Base-by-base conservation (phyloP, 2,329 filamentous ascomycete species). In the Talaromyces sp. region DNA sequence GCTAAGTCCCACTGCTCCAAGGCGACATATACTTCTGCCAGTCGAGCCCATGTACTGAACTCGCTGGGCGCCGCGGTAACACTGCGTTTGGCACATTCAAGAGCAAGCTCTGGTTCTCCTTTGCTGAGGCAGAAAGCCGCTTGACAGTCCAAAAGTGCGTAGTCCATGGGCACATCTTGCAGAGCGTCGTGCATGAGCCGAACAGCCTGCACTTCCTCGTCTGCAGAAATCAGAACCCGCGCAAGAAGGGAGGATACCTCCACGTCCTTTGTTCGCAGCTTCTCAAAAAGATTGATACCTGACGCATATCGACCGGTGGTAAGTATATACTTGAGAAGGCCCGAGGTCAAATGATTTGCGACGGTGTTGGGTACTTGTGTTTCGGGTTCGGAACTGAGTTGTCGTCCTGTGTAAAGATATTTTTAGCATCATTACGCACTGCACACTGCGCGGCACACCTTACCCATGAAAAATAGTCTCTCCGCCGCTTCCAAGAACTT, bases 1-100 rank as follows among this genome's bases (percentile, higher is more conserved):
- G 94, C 94, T 65, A 97, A 85, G 69, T 97, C 94, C 91, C 94
- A 99, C 70, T 96, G 90, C 71, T 99, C 94, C 75, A 96, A 84
- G 52, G 88, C 84, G 57, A 97, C 89, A 66, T 99, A 99, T 33
- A 97, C 89, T 70, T 97, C 91, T 2, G 92, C 92, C 62, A 99
- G 76, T 58, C 92, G 83, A 58, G 94, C 93, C 94, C 94, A 99
- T 0, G 94, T 97, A 56, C 90, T 89, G 69, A 99, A 99, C 72
- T 99, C 94, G 72, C 91, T 97, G 0, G 94, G 94, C 0, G 94
- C 94, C 25, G 93, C 93, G 56, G 97, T 89, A 11, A 96, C 96
- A 66, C 91, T 92, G 61, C 93, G 87, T 73, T 97, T 96, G 5
- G 94, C 94, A 67, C 94, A 96, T 62, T 93, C 91, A 35, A 97